These are phyloP conservation scores for Capsella rubella DNA, from an alignment of 441 rosid genomes.

Conservation along the genomic window DNA sequence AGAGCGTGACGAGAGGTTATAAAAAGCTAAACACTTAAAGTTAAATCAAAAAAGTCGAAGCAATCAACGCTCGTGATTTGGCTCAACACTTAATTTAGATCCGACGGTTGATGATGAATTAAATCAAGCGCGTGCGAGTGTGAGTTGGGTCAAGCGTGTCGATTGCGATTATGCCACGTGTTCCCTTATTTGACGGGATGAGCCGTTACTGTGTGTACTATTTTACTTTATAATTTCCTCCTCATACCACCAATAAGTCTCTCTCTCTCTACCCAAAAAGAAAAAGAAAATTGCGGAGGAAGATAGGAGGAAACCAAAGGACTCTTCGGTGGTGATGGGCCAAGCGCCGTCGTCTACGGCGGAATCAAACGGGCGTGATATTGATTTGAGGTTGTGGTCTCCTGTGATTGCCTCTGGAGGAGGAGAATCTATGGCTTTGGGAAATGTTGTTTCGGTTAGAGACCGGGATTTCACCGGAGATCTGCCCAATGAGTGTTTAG, in stretches of 20 bases:
- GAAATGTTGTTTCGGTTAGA: background rate
- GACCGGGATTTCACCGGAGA: slow-evolving; percentile 54
- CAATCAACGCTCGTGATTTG: slow-evolving; percentile 24
- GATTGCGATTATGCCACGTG: slow-evolving; percentile 51
- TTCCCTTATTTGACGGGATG: slow-evolving; percentile 48
- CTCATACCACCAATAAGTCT: background rate
- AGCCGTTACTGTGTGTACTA: slow-evolving; percentile 20
- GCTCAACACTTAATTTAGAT: background rate
- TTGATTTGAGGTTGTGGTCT: slow-evolving; percentile 1
- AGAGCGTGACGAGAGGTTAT: slow-evolving; percentile 40
- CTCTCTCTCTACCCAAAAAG: background rate
- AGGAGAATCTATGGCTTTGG: slow-evolving; percentile 1
- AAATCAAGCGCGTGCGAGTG: slow-evolving; percentile 21
- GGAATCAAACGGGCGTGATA: slow-evolving; percentile 26
- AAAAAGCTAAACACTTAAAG: slow-evolving; percentile 4
- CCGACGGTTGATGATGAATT: background rate
- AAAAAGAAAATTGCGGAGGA: background rate
- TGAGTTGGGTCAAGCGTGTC: slow-evolving; percentile 37
- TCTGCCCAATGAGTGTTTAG: slow-evolving; percentile 80
- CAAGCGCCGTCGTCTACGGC: slow-evolving; percentile 56
- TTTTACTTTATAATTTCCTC: slow-evolving; percentile 16
- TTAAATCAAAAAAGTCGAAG: slow-evolving; percentile 6
- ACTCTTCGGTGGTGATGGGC: slow-evolving; percentile 51
- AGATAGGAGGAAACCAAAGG: slow-evolving; percentile 23
- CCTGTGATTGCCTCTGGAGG: slow-evolving; percentile 20